Evolutionary conservation across 148 eudicot species (phyloP).

Genomic region (Rhododendron simsii): DNA sequence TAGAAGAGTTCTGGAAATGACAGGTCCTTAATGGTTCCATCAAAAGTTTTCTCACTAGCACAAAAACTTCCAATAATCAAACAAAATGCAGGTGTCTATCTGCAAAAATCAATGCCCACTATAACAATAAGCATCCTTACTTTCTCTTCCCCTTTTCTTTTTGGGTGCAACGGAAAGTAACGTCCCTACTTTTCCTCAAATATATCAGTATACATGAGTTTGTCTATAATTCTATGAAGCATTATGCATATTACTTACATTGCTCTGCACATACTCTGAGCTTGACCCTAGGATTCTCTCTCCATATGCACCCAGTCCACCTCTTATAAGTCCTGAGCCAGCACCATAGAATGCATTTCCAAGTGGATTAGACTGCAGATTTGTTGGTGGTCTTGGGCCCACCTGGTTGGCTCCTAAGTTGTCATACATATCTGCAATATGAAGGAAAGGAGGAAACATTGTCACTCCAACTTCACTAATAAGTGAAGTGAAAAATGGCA

Average conservation of each 20-base stretch:
- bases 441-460: neutral
- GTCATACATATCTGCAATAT: conserved; percentile 59
- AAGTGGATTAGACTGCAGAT: conserved; percentile 61
- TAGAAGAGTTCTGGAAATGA: neutral
- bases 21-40: neutral
- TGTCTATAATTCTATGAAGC: neutral
- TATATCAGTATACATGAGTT: neutral
- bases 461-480: neutral
- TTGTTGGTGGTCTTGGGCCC: conserved; percentile 41
- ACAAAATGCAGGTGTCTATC: neutral
- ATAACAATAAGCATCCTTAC: neutral
- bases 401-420: conserved; percentile 67
- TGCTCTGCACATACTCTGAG: conserved; percentile 94
- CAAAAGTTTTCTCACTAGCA: neutral
- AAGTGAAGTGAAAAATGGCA: neutral
- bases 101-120: neutral
- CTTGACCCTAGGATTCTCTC: conserved; percentile 85
- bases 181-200: neutral
- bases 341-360: conserved; percentile 71
- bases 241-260: conserved; percentile 36
- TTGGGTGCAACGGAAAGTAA: neutral
- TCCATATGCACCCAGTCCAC: conserved; percentile 93
- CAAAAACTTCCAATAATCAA: neutral
- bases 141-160: neutral
- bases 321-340: conserved; percentile 69